A percentile compares a stretch with the other conserved stretches of the same genome.
Conservation (phyloP, 1,139 yeast genomes). For the Suhomyces bribrorum region DNA sequence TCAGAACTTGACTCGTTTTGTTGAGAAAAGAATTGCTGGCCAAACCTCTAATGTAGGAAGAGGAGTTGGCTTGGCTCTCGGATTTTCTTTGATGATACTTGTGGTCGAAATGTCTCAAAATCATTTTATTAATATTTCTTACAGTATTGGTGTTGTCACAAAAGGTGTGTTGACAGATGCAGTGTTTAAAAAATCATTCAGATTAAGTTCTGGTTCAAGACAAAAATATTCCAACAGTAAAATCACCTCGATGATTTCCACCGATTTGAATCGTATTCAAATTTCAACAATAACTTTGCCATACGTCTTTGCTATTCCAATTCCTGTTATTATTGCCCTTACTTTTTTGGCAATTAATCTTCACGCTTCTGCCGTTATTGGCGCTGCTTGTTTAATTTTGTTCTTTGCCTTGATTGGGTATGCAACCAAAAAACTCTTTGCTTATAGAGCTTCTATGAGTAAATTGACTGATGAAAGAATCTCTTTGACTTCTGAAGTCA, state of each 20-base stretch:
- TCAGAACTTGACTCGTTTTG: slow-evolving; percentile 42
- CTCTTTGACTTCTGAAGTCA: slow-evolving; percentile 19
- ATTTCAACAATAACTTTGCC: slow-evolving; percentile 20
- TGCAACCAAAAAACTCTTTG: slow-evolving; percentile 16
- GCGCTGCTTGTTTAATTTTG: slow-evolving; percentile 31
- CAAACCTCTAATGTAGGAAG: background rate
- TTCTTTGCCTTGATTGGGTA: slow-evolving; percentile 17
- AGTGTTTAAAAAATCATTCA: slow-evolving; percentile 21
- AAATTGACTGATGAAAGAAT: slow-evolving; percentile 19
- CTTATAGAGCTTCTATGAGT: slow-evolving; percentile 13
- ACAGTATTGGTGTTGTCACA: slow-evolving; percentile 5
- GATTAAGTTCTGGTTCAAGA: slow-evolving; percentile 16
- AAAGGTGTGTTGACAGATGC: slow-evolving; percentile 22
- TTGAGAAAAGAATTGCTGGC: slow-evolving; percentile 32
- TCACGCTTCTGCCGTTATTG: slow-evolving; percentile 27
- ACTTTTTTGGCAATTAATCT: slow-evolving; percentile 42
- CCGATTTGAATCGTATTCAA: slow-evolving; percentile 25
- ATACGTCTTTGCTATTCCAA: slow-evolving; percentile 14
- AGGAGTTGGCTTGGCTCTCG: slow-evolving; percentile 6
- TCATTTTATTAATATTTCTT: background rate
- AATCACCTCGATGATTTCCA: slow-evolving; percentile 25
- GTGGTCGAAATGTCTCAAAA: background rate
- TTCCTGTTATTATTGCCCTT: slow-evolving; percentile 47
- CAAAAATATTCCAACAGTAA: slow-evolving; percentile 18
- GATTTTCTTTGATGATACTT: background rate